These are phyloP conservation scores for Nemania serpens DNA, from an alignment of 2,329 filamentous ascomycete genomes.

Conservation along the genomic window DNA sequence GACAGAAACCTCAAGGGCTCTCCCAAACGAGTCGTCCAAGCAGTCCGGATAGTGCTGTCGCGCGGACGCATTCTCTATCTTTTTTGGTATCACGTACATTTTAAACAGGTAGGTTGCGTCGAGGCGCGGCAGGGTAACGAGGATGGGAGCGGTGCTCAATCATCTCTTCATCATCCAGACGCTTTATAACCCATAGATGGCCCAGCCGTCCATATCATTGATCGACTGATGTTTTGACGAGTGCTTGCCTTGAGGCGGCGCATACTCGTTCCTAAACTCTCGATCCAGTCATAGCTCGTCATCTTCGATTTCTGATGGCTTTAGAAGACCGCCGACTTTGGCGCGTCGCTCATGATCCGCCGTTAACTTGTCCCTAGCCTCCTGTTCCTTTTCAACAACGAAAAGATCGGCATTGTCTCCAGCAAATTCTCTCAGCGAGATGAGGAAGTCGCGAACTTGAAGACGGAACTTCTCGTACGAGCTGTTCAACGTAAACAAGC, in stretches of 20 bases:
- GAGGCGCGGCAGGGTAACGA: constrained; percentile 22
- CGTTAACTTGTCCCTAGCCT: constrained; percentile 80
- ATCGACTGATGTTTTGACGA: constrained; percentile 24
- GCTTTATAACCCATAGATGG: constrained; percentile 46
- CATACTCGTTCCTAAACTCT: constrained; percentile 68
- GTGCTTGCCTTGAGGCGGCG: constrained; percentile 45
- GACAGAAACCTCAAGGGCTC: constrained; percentile 8
- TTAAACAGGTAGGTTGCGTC: constrained; percentile 29
- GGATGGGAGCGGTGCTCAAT: constrained; percentile 20
- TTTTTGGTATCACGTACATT: constrained; percentile 35
- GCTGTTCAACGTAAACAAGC: constrained; percentile 84
- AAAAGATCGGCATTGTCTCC: constrained; percentile 95
- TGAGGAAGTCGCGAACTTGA: constrained; percentile 93
- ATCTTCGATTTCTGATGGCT: constrained; percentile 95
- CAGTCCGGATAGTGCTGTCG: constrained; percentile 14
- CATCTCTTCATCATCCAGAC: constrained; percentile 7
- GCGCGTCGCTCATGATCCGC: constrained; percentile 89
- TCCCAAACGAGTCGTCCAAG: constrained; percentile 23
- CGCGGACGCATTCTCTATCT: constrained; percentile 28
- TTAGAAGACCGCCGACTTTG: constrained; percentile 93
- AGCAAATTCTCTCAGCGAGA: constrained; percentile 94
- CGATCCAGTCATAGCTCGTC: constrained; percentile 85
- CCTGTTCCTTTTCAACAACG: constrained; percentile 92
- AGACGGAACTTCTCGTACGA: constrained; percentile 95
- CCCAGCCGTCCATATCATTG: constrained; percentile 42